Percentiles rank a stretch among this genome's conserved stretches.
phyloP scores from a whole-genome alignment of 768 basidiomycete genomes.

The Hygrocybe punicea region DNA sequence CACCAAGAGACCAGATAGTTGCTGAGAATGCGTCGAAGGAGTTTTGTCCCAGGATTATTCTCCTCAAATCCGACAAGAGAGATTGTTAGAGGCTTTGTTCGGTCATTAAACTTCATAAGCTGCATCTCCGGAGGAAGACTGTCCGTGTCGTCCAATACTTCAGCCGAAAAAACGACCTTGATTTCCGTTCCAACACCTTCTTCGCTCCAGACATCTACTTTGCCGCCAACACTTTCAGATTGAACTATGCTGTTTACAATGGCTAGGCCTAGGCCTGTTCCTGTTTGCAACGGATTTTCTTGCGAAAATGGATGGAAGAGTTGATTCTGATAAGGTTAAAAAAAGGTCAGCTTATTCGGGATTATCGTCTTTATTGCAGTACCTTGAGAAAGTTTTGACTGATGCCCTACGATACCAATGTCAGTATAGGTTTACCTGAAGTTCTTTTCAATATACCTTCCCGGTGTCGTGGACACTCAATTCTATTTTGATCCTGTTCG shows the following conservation, averaged over 20 bases:
- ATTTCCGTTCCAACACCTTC: slow-evolving; percentile 91
- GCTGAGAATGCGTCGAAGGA: slow-evolving; percentile 58
- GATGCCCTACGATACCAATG: slow-evolving; percentile 57
- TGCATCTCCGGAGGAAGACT: slow-evolving; percentile 39
- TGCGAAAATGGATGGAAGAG: slow-evolving; percentile 97
- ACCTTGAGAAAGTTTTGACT: slow-evolving; percentile 91
- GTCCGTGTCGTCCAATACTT: slow-evolving; percentile 45
- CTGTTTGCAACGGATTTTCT: slow-evolving; percentile 90
- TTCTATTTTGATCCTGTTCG: slow-evolving; percentile 70
- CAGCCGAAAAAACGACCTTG: slow-evolving; percentile 77
- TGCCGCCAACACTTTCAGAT: slow-evolving; percentile 81
- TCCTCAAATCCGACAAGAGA: slow-evolving; percentile 71
- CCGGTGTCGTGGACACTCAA: slow-evolving; percentile 85
- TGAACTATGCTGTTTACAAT: slow-evolving; percentile 92
- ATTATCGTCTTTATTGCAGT: slow-evolving; percentile 5
- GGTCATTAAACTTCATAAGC: slow-evolving; percentile 44
- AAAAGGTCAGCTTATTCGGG: not conserved
- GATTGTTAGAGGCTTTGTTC: slow-evolving; percentile 46
- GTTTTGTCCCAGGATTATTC: slow-evolving; percentile 59
- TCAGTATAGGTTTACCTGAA: not conserved
- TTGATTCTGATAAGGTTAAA: slow-evolving; percentile 60
- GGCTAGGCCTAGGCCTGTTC: slow-evolving; percentile 90
- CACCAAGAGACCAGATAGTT: slow-evolving; percentile 75
- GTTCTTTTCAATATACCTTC: slow-evolving; percentile 50
- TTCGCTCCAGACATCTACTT: slow-evolving; percentile 91